Evolutionary conservation across 805 yeast genomes (phyloP), one percentile per base, ranked within the genome.

Genomic region (Dipodascus albidus): DNA sequence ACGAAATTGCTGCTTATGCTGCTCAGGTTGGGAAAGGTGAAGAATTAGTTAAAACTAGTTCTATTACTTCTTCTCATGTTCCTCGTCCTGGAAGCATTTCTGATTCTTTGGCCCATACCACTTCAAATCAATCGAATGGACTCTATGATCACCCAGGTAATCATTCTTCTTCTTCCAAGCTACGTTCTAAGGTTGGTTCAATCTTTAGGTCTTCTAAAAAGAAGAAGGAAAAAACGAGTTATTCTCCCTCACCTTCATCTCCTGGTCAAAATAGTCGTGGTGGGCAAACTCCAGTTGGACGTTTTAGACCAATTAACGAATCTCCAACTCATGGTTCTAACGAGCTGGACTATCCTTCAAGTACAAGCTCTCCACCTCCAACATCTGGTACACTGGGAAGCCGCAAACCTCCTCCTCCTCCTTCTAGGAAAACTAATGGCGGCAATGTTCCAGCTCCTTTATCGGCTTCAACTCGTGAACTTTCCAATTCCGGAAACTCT

Each of bases 1-100:
- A 72, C 55, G 89, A 85, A 63, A 75, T 84, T 54, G 63, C 70
- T 21, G 70, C 84, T 53, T 83, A 75, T 65, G 79, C 85, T 1
- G 64, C 68, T 35, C 70, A 65, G 49, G 70, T 62, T 2, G 54
- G 62, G 9, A 50, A 59, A 3, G 66, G 66, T 20, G 58, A 50
- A 24, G 50, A 47, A 24, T 51, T 33, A 48, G 33, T 53, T 9
- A 49, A 50, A 14, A 44, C 54, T 41, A 50, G 2, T 48, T 41
- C 42, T 19, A 38, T 54, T n/a, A 31, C 48, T 48, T 42, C 53
- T 52, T 20, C 23, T 38, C 33, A 38, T 21, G 24, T 49, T 23
- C 15, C 20, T 49, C 17, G 31, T 22, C 31, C 4, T 6, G 31
- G 31, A 22, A 47, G 24, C 19, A 21, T 22, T 15, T 9, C 31